These are phyloP conservation scores for Pseudocercospora macadamiae DNA, from an alignment of 2,329 filamentous ascomycete genomes.

Conservation along the genomic window DNA sequence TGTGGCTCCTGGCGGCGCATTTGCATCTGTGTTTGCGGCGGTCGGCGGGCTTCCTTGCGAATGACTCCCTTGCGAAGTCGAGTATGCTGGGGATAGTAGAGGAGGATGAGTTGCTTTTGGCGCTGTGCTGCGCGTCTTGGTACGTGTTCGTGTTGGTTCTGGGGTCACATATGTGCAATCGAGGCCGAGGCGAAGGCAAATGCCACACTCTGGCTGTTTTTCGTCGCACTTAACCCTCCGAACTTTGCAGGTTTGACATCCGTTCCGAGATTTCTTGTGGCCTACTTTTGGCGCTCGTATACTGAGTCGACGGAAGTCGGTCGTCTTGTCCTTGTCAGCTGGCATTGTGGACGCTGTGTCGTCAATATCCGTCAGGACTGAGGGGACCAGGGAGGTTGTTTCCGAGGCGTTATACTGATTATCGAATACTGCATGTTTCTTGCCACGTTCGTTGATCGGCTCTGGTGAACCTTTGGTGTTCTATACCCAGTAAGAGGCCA, in stretches of 20 bases:
- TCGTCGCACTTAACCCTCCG: constrained; percentile 62
- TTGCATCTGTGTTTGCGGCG: constrained; percentile 13
- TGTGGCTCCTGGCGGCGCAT: constrained; percentile 3
- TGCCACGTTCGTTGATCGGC: not conserved
- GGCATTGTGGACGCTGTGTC: not conserved
- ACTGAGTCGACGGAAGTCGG: constrained; percentile 8
- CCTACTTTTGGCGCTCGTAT: constrained; percentile 31
- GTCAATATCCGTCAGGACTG: not conserved
- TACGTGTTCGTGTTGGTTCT: constrained; percentile 22
- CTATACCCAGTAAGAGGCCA: too few relatives aligned
- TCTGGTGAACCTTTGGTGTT: too few relatives aligned
- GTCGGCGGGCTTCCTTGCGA: constrained; percentile 23
- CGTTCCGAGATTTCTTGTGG: constrained; percentile 58
- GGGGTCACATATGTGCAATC: constrained; percentile 49
- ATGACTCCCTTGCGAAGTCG: constrained; percentile 21
- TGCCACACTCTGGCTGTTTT: constrained; percentile 52
- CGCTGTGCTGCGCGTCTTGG: constrained; percentile 22
- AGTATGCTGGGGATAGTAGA: constrained; percentile 22
- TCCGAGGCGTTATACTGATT: not conserved
- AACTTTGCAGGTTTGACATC: constrained; percentile 61
- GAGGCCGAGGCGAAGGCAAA: constrained; percentile 53
- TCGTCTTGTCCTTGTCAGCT: constrained; percentile 4
- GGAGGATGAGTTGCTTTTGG: constrained; percentile 10
- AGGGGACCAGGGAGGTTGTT: not conserved
- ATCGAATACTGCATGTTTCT: not conserved